A percentile compares a stretch with the other conserved stretches of the same genome.
Conservation (phyloP, 177 flowering plant genomes). For the Vitis hybrid region DNA sequence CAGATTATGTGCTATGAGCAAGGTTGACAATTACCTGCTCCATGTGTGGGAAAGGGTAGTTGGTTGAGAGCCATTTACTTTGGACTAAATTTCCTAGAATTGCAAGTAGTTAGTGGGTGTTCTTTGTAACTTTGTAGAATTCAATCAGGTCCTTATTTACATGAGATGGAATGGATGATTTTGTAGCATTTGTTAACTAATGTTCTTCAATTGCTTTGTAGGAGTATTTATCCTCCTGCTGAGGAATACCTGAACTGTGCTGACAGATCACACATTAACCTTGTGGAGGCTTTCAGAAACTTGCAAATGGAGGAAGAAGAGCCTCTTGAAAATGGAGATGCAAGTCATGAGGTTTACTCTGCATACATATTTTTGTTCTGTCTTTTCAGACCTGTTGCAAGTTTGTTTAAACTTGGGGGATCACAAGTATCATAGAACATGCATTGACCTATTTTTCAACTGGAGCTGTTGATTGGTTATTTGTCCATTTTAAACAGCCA, state of each 20-base stretch:
- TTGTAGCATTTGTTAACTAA: not conserved
- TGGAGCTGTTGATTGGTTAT: not conserved
- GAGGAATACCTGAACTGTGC: conserved; percentile 63
- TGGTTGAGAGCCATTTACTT: no score
- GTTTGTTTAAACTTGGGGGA: no score
- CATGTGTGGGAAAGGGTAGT: no score
- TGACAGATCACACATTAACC: conserved; percentile 60
- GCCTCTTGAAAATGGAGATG: conserved; percentile 83
- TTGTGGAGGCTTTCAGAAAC: conserved; percentile 88
- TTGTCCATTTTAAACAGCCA: no score
- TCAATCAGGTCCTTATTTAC: no score
- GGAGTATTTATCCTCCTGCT: conserved; percentile 77
- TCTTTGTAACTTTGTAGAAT: no score
- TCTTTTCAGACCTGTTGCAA: no score
- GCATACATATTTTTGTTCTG: conserved; percentile 4
- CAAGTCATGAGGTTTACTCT: conserved; percentile 62
- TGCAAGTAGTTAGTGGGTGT: no score
- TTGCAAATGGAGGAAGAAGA: conserved; percentile 80
- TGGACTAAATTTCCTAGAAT: no score
- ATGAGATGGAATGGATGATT: not conserved
- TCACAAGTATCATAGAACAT: no score
- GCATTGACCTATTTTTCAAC: not conserved
- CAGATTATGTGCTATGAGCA: not conserved
- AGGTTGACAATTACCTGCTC: not conserved
- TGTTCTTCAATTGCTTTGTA: conserved; percentile 26